phyloP scores from a whole-genome alignment of 2,329 filamentous ascomycete species.

The Pyrenophora seminiperda region DNA sequence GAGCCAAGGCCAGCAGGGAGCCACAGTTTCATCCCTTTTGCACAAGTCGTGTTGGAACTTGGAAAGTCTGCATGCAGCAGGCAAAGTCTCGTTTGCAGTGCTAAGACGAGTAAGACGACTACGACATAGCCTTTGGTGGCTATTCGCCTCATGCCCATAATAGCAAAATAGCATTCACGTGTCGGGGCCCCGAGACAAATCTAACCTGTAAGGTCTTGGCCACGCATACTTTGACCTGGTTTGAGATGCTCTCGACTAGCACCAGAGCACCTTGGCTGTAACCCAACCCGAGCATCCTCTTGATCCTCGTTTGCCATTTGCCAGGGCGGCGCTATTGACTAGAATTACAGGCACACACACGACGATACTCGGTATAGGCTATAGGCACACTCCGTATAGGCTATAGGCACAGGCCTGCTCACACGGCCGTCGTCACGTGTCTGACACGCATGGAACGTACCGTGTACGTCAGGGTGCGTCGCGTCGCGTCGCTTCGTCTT shows the following conservation, averaged over 20 bases:
- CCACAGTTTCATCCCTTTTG: constrained; percentile 34
- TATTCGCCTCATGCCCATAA: constrained; percentile 7
- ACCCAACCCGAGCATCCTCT: neutral
- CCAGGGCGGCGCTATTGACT: too few species aligned
- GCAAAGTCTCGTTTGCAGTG: constrained; percentile 4
- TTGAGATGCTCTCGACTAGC: constrained; percentile 1
- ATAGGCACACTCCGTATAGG: too few species aligned
- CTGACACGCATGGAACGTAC: too few species aligned
- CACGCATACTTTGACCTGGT: constrained; percentile 1
- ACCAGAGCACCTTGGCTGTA: neutral
- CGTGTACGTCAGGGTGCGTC: too few species aligned
- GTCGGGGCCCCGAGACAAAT: constrained; percentile 1
- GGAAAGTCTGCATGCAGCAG: constrained; percentile 6
- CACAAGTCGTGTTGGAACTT: constrained; percentile 17
- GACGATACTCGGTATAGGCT: too few species aligned
- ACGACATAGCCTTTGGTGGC: too few species aligned
- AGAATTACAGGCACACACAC: too few species aligned
- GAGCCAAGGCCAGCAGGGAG: constrained; percentile 18
- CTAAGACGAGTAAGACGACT: too few species aligned
- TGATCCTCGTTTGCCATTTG: too few species aligned
- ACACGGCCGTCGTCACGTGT: too few species aligned
- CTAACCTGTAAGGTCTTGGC: constrained; percentile 1
- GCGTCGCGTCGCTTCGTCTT: too few species aligned
- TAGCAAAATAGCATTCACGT: neutral
- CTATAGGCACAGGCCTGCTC: too few species aligned